phyloP scores from a whole-genome alignment of 2,329 filamentous ascomycete genomes.

The Fusarium armeniacum region DNA sequence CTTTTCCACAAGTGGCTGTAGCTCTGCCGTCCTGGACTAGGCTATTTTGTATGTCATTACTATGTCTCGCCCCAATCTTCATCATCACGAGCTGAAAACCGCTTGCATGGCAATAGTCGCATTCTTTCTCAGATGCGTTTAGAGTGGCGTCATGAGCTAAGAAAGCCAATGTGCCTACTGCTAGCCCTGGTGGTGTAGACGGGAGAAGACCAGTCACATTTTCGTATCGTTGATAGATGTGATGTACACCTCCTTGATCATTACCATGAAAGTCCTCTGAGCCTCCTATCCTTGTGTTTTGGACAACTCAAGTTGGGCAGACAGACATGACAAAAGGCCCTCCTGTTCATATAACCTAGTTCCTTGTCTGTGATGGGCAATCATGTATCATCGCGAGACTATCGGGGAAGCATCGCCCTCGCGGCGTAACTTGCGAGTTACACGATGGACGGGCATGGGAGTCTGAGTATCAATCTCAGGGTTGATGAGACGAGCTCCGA shows the following conservation, averaged over 20 bases:
- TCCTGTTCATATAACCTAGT: conserved; percentile 11
- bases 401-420: conserved; percentile 19
- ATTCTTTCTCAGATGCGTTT: conserved; percentile 18
- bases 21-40: not conserved
- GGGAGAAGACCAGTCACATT: not conserved
- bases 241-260: not conserved
- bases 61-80: conserved; percentile 28
- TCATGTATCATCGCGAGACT: conserved; percentile 12
- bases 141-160: conserved; percentile 5
- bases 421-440: conserved; percentile 20
- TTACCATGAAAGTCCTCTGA: conserved; percentile 3
- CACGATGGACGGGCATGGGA: conserved; percentile 20
- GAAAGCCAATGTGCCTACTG: conserved; percentile 9
- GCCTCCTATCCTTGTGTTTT: not conserved
- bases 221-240: conserved; percentile 5
- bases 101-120: conserved; percentile 22
- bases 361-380: conserved; percentile 29
- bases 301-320: conserved; percentile 32
- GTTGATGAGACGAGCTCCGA: not conserved
- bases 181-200: conserved; percentile 5
- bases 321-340: conserved; percentile 29
- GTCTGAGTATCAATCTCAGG: conserved; percentile 23
- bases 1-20: conserved; percentile 26
- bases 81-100: conserved; percentile 29
- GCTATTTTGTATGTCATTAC: conserved; percentile 11